Base-by-base conservation (phyloP, 805 yeast species). In the Ogataea philodendri region DNA sequence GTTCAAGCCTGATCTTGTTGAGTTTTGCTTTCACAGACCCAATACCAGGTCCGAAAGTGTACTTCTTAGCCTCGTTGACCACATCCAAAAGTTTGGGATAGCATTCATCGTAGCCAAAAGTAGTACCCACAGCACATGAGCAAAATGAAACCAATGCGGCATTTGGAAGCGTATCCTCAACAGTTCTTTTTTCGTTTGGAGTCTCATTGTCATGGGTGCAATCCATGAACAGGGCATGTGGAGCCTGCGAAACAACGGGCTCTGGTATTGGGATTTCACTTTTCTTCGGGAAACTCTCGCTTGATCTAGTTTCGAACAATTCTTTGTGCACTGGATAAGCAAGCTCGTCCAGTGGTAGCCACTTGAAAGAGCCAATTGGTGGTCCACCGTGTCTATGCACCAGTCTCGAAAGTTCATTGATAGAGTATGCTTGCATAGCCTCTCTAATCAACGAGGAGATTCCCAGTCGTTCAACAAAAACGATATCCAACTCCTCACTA, bases 341-440 rank as follows among this genome's bases (percentile, higher is more conserved):
- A 51, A 78, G 73, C 38, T 75, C 80, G 51, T 83, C 90, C 51
- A 86, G 66, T 1, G 95, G 90, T 30, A 82, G 64, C 74, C 86
- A 84, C 33, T 79, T 76, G 49, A 84, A 81, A 0, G 96, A 87
- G 5, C 98, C 98, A 57, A 90, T 84, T 22, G 97, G 96, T 47
- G 87, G 70, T 3, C 98, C 98, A 22, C 97, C 97, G 59, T 90
- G 95, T 52, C 80, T 77, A 57, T 90, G 96, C 16, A 90, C 83
- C 32, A 89, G 69, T 39, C 90, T 69, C 3, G 96, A 86, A 20
- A 90, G 70, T 54, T 90, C 97, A 23, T 75, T 80, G 9, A 84
- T 93, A 9, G 83, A 78, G 80, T 93, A 81, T 1, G 97, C 93
- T 63, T 88, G 97, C 95, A 93, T 90, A 1, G 97, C 97, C 56